Conservation (phyloP, 768 basidiomycete genomes). For the Psilocybe cubensis region DNA sequence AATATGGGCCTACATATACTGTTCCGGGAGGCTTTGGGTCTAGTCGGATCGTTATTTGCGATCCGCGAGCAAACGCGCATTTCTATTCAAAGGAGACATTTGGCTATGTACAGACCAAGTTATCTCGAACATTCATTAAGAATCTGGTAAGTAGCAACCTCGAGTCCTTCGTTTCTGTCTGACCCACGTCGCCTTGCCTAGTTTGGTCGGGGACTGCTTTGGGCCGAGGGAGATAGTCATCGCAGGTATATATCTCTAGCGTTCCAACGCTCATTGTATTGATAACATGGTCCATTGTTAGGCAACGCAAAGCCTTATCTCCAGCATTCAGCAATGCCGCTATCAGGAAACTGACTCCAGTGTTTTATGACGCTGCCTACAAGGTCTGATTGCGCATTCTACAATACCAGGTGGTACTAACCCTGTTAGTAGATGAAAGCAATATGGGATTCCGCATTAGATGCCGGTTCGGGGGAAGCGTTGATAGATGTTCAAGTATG, state of each 20-base stretch:
- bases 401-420: background rate
- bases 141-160: constrained; percentile 34
- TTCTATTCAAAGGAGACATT: constrained; percentile 54
- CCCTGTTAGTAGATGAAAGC: constrained; percentile 33
- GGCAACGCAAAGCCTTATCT: constrained; percentile 53
- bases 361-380: constrained; percentile 56
- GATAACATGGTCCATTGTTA: constrained; percentile 10
- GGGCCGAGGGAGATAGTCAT: constrained; percentile 51
- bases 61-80: constrained; percentile 55
- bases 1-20: constrained; percentile 50
- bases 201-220: constrained; percentile 45
- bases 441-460: constrained; percentile 31
- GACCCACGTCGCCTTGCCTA: constrained; percentile 6
- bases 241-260: constrained; percentile 33
- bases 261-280: background rate
- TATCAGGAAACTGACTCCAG: constrained; percentile 45
- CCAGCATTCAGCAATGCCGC: constrained; percentile 58
- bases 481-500: constrained; percentile 54
- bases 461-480: constrained; percentile 25
- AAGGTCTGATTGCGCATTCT: constrained; percentile 37
- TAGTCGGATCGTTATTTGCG: constrained; percentile 39
- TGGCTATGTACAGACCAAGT: constrained; percentile 44
- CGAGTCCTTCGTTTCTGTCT: background rate
- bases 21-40: constrained; percentile 42
- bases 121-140: constrained; percentile 38